phyloP scores from a whole-genome alignment of 192 early-diverging fungal species.

The Backusella circina region DNA sequence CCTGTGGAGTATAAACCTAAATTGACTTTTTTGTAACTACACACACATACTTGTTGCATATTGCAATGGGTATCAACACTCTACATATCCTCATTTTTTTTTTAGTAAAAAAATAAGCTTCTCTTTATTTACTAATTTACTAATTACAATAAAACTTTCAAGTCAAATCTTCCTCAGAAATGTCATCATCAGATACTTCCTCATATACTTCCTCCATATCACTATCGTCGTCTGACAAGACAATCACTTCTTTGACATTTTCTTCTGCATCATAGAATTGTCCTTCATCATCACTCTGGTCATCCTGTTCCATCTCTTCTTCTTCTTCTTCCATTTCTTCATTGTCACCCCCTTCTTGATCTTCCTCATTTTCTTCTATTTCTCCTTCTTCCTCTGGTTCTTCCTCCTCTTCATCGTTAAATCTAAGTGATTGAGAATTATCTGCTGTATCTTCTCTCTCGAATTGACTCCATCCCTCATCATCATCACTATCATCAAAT shows the following conservation, averaged over 20 bases:
- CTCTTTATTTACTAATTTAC: neutral
- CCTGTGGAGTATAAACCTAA: neutral
- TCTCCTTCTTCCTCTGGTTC: constrained; percentile 28
- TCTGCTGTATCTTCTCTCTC: constrained; percentile 27
- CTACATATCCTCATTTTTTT: no score
- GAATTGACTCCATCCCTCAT: constrained; percentile 17
- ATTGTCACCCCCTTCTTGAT: neutral
- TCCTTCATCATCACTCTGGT: neutral
- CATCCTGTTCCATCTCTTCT: neutral
- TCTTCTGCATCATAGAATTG: neutral
- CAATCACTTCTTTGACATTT: constrained; percentile 20
- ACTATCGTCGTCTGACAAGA: constrained; percentile 5
- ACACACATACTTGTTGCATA: no score
- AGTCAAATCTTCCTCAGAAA: neutral
- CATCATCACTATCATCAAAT: constrained; percentile 28
- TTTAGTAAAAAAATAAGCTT: neutral
- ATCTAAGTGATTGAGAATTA: constrained; percentile 23
- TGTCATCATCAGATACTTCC: neutral
- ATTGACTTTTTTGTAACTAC: no score
- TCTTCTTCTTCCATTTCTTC: constrained; percentile 15
- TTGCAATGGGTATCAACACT: neutral
- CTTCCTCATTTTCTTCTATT: neutral
- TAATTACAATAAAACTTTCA: neutral
- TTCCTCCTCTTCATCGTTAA: constrained; percentile 36
- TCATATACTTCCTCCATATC: constrained; percentile 6